Conservation (phyloP, 495 filamentous ascomycete species). For the Aspergillus ostianus region DNA sequence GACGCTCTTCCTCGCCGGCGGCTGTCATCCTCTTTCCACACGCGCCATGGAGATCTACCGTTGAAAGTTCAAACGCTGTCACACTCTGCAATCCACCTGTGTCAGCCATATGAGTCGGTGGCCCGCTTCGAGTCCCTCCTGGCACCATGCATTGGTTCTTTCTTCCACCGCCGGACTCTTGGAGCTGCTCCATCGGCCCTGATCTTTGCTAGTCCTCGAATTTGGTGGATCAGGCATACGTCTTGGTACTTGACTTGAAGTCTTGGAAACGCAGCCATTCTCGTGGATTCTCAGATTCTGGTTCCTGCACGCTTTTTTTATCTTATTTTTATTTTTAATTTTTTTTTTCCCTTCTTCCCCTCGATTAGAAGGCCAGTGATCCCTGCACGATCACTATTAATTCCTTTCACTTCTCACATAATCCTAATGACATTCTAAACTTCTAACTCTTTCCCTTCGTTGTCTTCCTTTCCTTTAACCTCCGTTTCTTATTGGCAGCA, state of each 20-base stretch:
- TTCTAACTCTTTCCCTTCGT: conserved; percentile 5
- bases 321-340: neutral
- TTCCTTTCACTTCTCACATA: neutral
- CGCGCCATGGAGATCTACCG: neutral
- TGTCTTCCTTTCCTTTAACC: conserved; percentile 6
- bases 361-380: neutral
- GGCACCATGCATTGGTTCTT: conserved; percentile 7
- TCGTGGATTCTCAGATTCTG: neutral
- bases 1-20: conserved; percentile 1
- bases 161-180: conserved; percentile 2
- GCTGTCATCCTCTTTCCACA: conserved; percentile 1
- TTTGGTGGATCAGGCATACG: neutral
- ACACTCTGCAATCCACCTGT: conserved; percentile 9
- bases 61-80: neutral
- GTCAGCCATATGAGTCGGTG: conserved; percentile 22
- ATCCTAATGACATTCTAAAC: conserved; percentile 4
- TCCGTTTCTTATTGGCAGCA: conserved; percentile 5
- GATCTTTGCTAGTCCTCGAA: neutral
- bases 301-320: neutral
- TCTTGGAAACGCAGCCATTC: conserved; percentile 4
- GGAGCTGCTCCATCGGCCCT: neutral
- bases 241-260: conserved; percentile 1
- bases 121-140: conserved; percentile 1
- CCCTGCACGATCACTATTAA: neutral
- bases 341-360: neutral